Evolutionary conservation across 495 filamentous ascomycete species (phyloP).

Genomic region (Penicillium bovifimosum): DNA sequence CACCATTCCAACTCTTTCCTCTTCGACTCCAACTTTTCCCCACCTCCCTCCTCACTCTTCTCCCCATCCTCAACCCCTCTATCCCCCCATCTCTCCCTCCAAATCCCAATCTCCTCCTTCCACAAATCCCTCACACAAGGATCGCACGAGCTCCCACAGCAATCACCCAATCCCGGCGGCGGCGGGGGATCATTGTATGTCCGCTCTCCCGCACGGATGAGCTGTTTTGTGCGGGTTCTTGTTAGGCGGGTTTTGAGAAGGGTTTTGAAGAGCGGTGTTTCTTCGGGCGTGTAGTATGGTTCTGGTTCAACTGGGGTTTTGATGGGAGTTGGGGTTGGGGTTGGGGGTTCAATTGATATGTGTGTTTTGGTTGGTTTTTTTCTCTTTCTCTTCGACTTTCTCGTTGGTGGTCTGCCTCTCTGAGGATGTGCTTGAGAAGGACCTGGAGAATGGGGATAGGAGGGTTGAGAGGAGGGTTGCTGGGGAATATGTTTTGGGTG

Average conservation of each 20-base stretch:
- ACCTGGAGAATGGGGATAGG: slow-evolving; percentile 4
- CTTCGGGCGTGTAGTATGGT: slow-evolving; percentile 23
- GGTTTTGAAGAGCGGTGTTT: slow-evolving; percentile 28
- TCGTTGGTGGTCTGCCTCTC: not conserved
- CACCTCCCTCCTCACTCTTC: not conserved
- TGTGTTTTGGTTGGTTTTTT: not conserved
- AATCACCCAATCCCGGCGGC: slow-evolving; percentile 32
- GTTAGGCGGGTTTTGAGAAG: slow-evolving; percentile 29
- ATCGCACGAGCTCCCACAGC: slow-evolving; percentile 42
- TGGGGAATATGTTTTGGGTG: not conserved
- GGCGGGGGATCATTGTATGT: slow-evolving; percentile 34
- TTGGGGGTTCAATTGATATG: not conserved
- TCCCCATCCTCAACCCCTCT: slow-evolving; percentile 13
- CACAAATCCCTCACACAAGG: slow-evolving; percentile 40
- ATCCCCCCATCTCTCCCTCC: slow-evolving; percentile 39
- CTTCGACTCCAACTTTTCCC: not conserved
- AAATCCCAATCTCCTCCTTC: slow-evolving; percentile 35
- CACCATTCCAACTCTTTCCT: slow-evolving; percentile 19
- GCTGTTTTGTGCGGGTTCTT: slow-evolving; percentile 35
- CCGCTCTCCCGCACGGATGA: slow-evolving; percentile 32
- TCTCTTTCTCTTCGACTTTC: not conserved
- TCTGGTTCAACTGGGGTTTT: slow-evolving; percentile 11
- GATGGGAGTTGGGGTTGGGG: not conserved
- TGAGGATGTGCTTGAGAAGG: not conserved
- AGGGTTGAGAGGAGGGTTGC: slow-evolving; percentile 3